Evolutionary conservation across 306 rosid genomes (phyloP).

Genomic region (Inga leiocalycina): DNA sequence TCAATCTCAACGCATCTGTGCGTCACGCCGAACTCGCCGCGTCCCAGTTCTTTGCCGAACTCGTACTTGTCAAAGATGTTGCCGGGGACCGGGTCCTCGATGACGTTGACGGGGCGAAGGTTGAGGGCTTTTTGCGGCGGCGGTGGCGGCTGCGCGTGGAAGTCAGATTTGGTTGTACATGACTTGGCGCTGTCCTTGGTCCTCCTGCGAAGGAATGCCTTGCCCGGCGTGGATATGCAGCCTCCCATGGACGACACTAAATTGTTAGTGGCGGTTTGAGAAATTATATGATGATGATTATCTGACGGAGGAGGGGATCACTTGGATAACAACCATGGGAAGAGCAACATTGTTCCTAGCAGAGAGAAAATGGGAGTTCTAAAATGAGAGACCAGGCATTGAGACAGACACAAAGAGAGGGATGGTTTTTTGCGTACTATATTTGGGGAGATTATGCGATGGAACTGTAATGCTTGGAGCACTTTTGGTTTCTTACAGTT

Average conservation of each 20-base stretch:
- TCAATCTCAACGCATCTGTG: conserved; percentile 44
- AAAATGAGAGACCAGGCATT: background rate
- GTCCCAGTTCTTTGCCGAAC: conserved; percentile 73
- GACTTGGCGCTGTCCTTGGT: conserved; percentile 23
- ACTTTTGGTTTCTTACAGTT: conserved; percentile 2
- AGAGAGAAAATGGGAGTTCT: conserved; percentile 28
- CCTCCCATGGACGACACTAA: conserved; percentile 71
- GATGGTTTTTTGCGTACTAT: conserved; percentile 29
- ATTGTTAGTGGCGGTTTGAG: background rate
- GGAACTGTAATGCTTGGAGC: background rate
- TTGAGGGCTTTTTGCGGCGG: conserved; percentile 28
- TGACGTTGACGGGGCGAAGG: conserved; percentile 33
- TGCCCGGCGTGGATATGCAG: conserved; percentile 67
- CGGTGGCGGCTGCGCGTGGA: background rate
- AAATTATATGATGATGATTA: background rate
- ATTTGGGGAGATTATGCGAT: conserved; percentile 38
- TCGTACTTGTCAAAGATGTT: conserved; percentile 53
- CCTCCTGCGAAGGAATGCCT: conserved; percentile 30
- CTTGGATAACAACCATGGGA: conserved; percentile 61
- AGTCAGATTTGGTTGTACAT: background rate
- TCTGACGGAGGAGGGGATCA: background rate
- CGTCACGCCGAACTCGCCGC: conserved; percentile 91
- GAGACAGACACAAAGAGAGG: background rate
- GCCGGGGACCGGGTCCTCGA: conserved; percentile 49
- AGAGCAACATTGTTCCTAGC: conserved; percentile 13